Evolutionary conservation across 352 stramenopile genomes (phyloP), one percentile per base, ranked within the genome.

Genomic region (Pseudoperonospora humuli): DNA sequence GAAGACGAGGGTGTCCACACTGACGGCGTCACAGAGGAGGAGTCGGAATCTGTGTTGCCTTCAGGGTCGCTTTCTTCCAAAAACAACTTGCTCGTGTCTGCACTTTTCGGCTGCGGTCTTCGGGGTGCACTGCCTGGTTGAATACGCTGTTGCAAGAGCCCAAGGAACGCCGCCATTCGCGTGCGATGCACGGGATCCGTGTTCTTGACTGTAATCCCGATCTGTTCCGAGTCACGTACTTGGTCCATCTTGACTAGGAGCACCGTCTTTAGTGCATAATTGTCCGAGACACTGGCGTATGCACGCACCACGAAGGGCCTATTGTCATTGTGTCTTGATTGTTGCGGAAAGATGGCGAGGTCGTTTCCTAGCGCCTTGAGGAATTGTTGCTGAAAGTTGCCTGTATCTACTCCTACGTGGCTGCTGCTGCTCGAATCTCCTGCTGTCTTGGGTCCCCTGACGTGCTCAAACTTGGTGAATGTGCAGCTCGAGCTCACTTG

Each of bases 181-280:
- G 54, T 57, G n/a, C 60, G 66, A 26, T 75, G 58, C 9, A 85
- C 47, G 3, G 73, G 76, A 25, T 86, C 74, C 10, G 76, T 88
- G 28, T 78, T 86, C 50, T 84, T 83, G 18, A 88, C 55, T 0
- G 61, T 59, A 31, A 88, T 68, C 5, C 57, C 64, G 32, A 88
- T 67, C 46, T 86, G 74, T 35, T 86, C 76, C 8, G 73, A 86
- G 23, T 57, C 71, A 15, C 80, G 66, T 0, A 88, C 63, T 46
- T 84, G 76, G 45, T 88, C 76, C 39, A 88, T 60, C 3, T 71
- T 55, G 1, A 86, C 44, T 17, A 88, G 36, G 15, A 88, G 29
- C 28, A 88, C 62, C 3, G 72, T 84, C 10, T 61, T 61, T 2
- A 76, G 45, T 0, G 39, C 54, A 25, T 54, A 74, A n/a, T 56